Evolutionary conservation across 176 grass and related monocot species (phyloP).

Genomic region (Zoysia japonica): DNA sequence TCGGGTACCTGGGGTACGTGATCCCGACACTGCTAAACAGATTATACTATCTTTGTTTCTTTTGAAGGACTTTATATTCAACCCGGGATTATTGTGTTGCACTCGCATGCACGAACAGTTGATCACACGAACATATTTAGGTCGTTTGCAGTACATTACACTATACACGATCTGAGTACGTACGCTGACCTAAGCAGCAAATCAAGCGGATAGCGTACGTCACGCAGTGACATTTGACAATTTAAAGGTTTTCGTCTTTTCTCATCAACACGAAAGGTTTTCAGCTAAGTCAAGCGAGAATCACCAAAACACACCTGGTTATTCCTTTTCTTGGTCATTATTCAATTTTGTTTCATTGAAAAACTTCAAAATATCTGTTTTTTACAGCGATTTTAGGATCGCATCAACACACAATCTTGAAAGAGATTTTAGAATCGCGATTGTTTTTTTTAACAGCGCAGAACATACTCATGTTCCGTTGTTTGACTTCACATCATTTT

Average conservation of each 20-base stretch:
- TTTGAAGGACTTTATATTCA: not conserved
- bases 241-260: not conserved
- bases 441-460: no score
- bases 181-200: not conserved
- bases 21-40: no score
- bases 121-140: not conserved
- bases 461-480: no score
- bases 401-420: no score
- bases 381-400: no score
- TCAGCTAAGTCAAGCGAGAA: not conserved
- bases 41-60: no score
- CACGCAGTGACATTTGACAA: not conserved
- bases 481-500: no score
- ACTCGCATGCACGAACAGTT: not conserved
- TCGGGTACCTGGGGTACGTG: no score
- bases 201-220: not conserved
- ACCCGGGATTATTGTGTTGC: not conserved
- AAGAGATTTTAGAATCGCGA: no score
- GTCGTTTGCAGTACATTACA: not conserved
- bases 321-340: no score
- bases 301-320: not conserved
- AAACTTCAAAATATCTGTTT: no score
- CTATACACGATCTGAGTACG: not conserved
- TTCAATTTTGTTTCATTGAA: not conserved
- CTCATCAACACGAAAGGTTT: not conserved